phyloP scores from a whole-genome alignment of 768 basidiomycete species.

The Cystobasidium tubakii region DNA sequence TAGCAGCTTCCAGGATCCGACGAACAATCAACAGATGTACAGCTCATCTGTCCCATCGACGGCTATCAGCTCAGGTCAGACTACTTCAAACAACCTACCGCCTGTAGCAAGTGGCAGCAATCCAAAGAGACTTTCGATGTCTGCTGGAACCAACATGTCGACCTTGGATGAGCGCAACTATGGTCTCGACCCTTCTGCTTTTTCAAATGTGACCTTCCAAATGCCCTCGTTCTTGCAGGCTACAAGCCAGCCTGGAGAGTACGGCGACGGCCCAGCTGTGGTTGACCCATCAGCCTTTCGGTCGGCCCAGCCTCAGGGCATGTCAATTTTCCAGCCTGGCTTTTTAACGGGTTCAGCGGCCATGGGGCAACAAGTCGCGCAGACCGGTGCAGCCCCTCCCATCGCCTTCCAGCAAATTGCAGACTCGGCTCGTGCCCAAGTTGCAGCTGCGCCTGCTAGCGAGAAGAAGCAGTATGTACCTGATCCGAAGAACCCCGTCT shows the following conservation, averaged over 20 bases:
- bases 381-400: neutral
- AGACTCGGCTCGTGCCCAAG: neutral
- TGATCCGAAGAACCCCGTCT: constrained; percentile 38
- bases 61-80: neutral
- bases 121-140: neutral
- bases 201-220: constrained; percentile 28
- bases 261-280: constrained; percentile 17
- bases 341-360: constrained; percentile 2
- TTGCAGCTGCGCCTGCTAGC: constrained; percentile 1
- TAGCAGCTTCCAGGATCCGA: neutral
- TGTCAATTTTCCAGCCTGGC: neutral
- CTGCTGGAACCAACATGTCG: neutral
- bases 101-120: constrained; percentile 11
- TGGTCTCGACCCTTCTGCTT: constrained; percentile 28
- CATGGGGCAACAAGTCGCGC: neutral
- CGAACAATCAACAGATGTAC: neutral
- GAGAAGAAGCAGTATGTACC: constrained; percentile 26
- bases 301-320: neutral
- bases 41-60: neutral
- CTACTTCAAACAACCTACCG: neutral
- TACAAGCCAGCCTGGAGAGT: constrained; percentile 26
- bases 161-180: constrained; percentile 26
- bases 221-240: constrained; percentile 33
- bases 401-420: neutral
- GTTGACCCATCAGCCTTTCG: constrained; percentile 29